Evolutionary conservation across 2,329 filamentous ascomycete species (phyloP), one percentile per base, ranked within the genome.

Genomic region (Epichloe bromicola): DNA sequence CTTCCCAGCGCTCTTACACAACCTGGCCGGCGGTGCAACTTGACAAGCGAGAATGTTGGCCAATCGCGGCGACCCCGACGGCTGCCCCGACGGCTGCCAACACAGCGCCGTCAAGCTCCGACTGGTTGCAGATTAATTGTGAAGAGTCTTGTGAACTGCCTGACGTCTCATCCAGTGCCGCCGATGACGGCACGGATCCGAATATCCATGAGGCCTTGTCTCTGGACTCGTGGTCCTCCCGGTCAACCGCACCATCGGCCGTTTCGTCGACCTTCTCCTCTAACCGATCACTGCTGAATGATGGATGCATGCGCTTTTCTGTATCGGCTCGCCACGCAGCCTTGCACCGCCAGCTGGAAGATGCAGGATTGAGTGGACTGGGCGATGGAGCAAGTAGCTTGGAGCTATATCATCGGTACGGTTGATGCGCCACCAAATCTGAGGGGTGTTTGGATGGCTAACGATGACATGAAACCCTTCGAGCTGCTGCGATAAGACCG

Each of bases 351-450:
- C 44, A 52, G 15, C 46, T 55, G 40, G 36, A 51, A 20, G 42
- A 50, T 12, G 52, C 51, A 6, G 54, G 54, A 14, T 15, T 55
- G n/a, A 42, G 46, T 11, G 54, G 54, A 1, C 46, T 55, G 5
- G 44, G 49, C 12, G 47, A 53, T 37, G 44, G 23, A 4, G 19
- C 39, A 37, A 26, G 39, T 12, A 48, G 47, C 12, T 5, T 47
- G 11, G 19, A 37, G n/a, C 17, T 49, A n/a, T 54, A 54, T 34
- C 47, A 50, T 37, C 46, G 47, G 53, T 51, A 44, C 43, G 49
- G 26, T 15, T 20, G 14, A 17, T n/a, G 11, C 12, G 8, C 42
- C 19, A 7, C 15, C n/a, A 30, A 30, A 19, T 14, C 23, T 30
- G 19, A 15, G 30, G 12, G 6, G 26, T 14, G 12, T 10, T 26